Conservation (phyloP, 2,329 filamentous ascomycete genomes). For the Aureobasidium sp. region DNA sequence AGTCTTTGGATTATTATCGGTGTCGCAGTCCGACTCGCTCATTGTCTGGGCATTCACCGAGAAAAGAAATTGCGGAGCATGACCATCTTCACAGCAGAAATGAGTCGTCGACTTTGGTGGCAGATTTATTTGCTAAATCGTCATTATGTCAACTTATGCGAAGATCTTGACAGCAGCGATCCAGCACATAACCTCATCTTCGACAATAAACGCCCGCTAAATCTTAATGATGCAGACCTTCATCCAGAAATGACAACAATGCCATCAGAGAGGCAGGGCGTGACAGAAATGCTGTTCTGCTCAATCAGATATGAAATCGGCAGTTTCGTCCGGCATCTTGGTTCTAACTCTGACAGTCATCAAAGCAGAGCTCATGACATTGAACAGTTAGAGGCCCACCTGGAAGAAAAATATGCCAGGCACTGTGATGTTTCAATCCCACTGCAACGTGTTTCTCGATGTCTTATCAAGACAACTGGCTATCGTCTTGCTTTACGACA, state of each 20-base stretch:
- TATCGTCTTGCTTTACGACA: background rate
- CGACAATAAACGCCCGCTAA: conserved; percentile 26
- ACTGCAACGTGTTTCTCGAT: conserved; percentile 30
- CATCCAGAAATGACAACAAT: conserved; percentile 36
- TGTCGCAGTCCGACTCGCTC: conserved; percentile 49
- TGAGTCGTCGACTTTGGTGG: conserved; percentile 53
- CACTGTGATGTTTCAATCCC: conserved; percentile 37
- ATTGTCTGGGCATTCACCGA: conserved; percentile 53
- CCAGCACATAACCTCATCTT: conserved; percentile 12
- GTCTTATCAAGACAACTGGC: background rate
- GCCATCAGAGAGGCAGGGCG: conserved; percentile 40
- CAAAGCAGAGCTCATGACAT: background rate
- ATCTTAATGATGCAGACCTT: conserved; percentile 29
- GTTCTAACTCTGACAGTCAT: conserved; percentile 16
- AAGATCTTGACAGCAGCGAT: conserved; percentile 16
- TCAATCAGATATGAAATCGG: conserved; percentile 35
- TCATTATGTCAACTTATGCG: conserved; percentile 22
- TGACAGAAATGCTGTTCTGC: conserved; percentile 46
- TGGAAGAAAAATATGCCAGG: conserved; percentile 33
- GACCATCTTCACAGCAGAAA: conserved; percentile 47
- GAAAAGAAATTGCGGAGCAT: conserved; percentile 48
- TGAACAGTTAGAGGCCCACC: conserved; percentile 18
- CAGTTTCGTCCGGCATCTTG: conserved; percentile 21
- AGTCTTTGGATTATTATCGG: conserved; percentile 58
- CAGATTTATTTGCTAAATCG: conserved; percentile 51